Evolutionary conservation across 495 filamentous ascomycete species (phyloP).

Genomic region (Penicillium diatomitis): DNA sequence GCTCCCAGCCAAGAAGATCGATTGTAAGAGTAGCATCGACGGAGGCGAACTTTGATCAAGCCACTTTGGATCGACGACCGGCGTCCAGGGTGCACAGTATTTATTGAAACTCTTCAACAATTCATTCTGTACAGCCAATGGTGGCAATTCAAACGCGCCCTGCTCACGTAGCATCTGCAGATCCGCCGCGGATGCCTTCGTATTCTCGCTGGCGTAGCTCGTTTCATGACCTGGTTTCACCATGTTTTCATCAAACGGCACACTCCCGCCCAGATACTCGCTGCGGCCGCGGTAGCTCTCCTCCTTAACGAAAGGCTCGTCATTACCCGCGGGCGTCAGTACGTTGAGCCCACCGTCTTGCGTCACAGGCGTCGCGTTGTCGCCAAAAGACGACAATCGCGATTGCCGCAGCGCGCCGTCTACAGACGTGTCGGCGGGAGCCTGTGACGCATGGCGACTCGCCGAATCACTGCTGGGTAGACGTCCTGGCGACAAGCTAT

Average conservation of each 20-base stretch:
- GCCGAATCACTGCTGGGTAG: slow-evolving; percentile 6
- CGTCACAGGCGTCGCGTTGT: background rate
- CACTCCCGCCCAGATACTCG: slow-evolving; percentile 21
- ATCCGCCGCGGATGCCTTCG: slow-evolving; percentile 16
- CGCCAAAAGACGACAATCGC: slow-evolving; percentile 2
- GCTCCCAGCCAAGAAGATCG: slow-evolving; percentile 19
- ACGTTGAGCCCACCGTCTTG: background rate
- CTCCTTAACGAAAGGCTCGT: slow-evolving; percentile 17
- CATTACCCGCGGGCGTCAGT: slow-evolving; percentile 2
- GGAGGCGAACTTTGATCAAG: slow-evolving; percentile 14
- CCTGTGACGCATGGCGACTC: slow-evolving; percentile 15
- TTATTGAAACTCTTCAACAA: slow-evolving; percentile 18
- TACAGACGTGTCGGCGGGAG: slow-evolving; percentile 10
- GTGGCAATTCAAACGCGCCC: slow-evolving; percentile 19
- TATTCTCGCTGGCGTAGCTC: slow-evolving; percentile 12
- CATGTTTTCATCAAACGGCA: slow-evolving; percentile 27
- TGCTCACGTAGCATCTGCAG: slow-evolving; percentile 22
- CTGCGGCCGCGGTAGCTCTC: slow-evolving; percentile 24
- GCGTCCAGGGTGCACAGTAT: slow-evolving; percentile 21
- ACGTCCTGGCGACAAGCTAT: slow-evolving; percentile 19
- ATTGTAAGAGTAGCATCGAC: slow-evolving; percentile 20
- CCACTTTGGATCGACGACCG: slow-evolving; percentile 21
- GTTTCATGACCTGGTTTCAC: slow-evolving; percentile 21
- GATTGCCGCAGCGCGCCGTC: slow-evolving; percentile 1
- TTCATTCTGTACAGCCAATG: slow-evolving; percentile 16